Evolutionary conservation across 345 rosid species (phyloP).

Genomic region (Bruguiera parviflora): DNA sequence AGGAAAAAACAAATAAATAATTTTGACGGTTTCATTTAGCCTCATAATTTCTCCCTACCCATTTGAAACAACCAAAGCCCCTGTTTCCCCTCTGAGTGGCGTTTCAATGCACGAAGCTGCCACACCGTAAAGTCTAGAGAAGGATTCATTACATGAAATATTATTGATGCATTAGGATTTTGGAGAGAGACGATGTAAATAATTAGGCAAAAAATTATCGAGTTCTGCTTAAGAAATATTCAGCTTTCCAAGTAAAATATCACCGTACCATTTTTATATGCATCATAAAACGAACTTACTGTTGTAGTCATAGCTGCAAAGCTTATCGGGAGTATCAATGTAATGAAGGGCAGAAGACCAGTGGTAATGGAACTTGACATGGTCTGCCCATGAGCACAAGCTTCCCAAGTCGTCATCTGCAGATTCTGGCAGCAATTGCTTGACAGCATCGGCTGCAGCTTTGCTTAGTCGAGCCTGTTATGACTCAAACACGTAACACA

Average conservation of each 20-base stretch:
- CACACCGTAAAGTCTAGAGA: too few relatives aligned
- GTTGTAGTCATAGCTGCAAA: slow-evolving; percentile 52
- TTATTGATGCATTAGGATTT: too few relatives aligned
- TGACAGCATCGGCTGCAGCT: slow-evolving; percentile 50
- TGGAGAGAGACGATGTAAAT: too few relatives aligned
- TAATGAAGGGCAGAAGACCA: slow-evolving; percentile 79
- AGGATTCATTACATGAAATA: too few relatives aligned
- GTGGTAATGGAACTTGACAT: slow-evolving; percentile 54
- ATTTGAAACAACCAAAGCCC: too few relatives aligned
- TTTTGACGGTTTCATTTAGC: neutral
- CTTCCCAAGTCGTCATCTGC: slow-evolving; percentile 63
- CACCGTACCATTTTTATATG: neutral
- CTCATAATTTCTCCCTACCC: neutral
- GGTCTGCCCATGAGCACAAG: slow-evolving; percentile 73
- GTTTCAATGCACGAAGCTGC: too few relatives aligned
- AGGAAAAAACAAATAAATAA: neutral
- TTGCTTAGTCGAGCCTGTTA: slow-evolving; percentile 55
- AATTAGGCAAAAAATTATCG: too few relatives aligned
- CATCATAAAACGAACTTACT: slow-evolving; percentile 32
- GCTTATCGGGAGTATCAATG: slow-evolving; percentile 64
- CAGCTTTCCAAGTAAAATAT: too few relatives aligned
- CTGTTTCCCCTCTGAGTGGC: too few relatives aligned
- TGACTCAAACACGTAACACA: neutral
- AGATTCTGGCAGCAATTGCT: slow-evolving; percentile 50
- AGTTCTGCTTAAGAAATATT: too few relatives aligned